Evolutionary conservation across 2,329 filamentous ascomycete species (phyloP).

Genomic region (Botrytis elliptica): DNA sequence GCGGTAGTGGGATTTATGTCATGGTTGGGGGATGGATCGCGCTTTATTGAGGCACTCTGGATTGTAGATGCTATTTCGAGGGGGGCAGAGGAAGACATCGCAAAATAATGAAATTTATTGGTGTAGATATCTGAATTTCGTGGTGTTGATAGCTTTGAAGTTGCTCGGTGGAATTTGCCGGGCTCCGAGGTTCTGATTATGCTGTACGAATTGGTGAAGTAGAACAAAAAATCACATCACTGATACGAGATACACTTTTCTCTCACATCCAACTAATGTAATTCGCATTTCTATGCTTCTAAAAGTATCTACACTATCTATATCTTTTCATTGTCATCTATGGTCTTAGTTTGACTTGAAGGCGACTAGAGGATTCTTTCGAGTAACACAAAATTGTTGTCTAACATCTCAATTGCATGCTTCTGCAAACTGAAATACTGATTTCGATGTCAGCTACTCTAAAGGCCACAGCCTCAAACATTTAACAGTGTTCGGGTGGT

Average conservation of each 20-base stretch:
- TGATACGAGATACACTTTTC: not conserved
- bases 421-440: not conserved
- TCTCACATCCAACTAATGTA: not conserved
- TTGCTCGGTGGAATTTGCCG: conserved; percentile 9
- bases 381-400: not conserved
- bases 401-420: not conserved
- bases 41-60: conserved; percentile 77
- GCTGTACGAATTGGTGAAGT: not conserved
- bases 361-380: too few relatives aligned
- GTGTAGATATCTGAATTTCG: conserved; percentile 6
- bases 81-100: conserved; percentile 44
- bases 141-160: conserved; percentile 9
- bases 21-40: conserved; percentile 65
- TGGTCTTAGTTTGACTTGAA: not conserved
- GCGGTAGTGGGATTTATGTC: conserved; percentile 81
- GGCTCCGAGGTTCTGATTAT: not conserved
- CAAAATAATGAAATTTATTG: conserved; percentile 12
- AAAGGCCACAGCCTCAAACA: not conserved
- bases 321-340: not conserved
- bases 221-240: not conserved
- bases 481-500: not conserved
- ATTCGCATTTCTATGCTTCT: not conserved
- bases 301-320: not conserved
- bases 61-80: conserved; percentile 74
- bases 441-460: not conserved